Base-by-base conservation (phyloP, 1,139 yeast species). In the Zygosaccharomyces sapae region DNA sequence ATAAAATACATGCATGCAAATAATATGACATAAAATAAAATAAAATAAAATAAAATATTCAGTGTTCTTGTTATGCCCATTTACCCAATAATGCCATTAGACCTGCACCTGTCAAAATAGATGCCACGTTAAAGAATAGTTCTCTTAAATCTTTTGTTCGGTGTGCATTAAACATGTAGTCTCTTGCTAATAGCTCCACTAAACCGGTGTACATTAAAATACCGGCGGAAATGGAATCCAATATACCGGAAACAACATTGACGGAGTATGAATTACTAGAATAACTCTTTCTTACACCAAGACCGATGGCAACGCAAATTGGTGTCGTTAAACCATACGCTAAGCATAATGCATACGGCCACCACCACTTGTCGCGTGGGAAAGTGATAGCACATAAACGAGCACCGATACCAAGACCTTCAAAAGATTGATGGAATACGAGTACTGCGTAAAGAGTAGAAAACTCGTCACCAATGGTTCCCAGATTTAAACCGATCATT, bases 21-120 rank as follows among this genome's bases (percentile, higher is more conserved):
- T 16, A 16, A 16, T 16, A 16, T 16, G 16, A 16, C 16, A 16
- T 16, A 16, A 16, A 16, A 16, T 16, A 27, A 12, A 27, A 9
- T 5, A 27, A 10, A 27, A 10, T 10, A 6, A 12, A 12, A 9
- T 24, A 27, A 12, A 27, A 7, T 27, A 9, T 27, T 27, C n/a
- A 9, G 9, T 27, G 9, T 27, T 27, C 24, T 18, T n/a, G 18
- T 69, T 63, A 87, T n/a, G 94, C 95, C 96, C 96, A 87, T 65
- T 78, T 81, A 50, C 95, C 96, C 48, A 87, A 71, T 48, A 87
- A 71, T 1, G 95, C 95, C 96, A 87, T 87, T 45, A 86, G 65
- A 41, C 84, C 85, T 35, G 86, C 80, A 38, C 95, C 89, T 55
- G 72, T 59, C 58, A 79, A 67, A 76, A 80, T 18, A 45, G 49